These are phyloP conservation scores for Coprinellus micaceus DNA, from an alignment of 768 basidiomycete species.

Conservation along the genomic window DNA sequence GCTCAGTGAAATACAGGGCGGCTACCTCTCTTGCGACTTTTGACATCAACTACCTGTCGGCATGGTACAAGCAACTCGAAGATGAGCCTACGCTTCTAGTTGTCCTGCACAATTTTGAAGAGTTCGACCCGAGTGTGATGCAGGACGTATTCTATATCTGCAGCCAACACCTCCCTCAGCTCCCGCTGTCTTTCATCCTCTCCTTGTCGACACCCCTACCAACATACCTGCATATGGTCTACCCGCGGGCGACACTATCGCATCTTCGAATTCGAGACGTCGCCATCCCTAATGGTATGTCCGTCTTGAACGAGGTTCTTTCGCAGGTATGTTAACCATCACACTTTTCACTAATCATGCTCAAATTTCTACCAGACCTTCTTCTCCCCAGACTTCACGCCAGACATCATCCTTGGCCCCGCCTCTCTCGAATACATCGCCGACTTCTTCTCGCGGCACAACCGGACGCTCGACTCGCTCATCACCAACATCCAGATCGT, in stretches of 20 bases:
- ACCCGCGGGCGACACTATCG: slow-evolving; percentile 56
- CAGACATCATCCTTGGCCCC: slow-evolving; percentile 61
- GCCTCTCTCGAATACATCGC: slow-evolving; percentile 48
- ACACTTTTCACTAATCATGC: background rate
- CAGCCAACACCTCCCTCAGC: slow-evolving; percentile 49
- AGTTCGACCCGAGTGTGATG: slow-evolving; percentile 57
- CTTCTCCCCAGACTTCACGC: slow-evolving; percentile 60
- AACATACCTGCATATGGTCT: slow-evolving; percentile 56
- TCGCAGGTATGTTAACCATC: slow-evolving; percentile 39
- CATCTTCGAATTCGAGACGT: slow-evolving; percentile 53
- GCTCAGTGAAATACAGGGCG: slow-evolving; percentile 43
- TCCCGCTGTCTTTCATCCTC: slow-evolving; percentile 66
- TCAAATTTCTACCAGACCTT: slow-evolving; percentile 32
- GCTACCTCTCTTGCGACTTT: slow-evolving; percentile 52
- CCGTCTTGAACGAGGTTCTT: slow-evolving; percentile 52
- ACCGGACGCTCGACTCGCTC: slow-evolving; percentile 53
- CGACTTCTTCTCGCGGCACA: slow-evolving; percentile 56
- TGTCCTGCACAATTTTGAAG: slow-evolving; percentile 72
- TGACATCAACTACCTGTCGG: slow-evolving; percentile 57
- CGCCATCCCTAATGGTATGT: slow-evolving; percentile 43
- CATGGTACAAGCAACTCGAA: slow-evolving; percentile 51
- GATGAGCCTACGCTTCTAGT: slow-evolving; percentile 44
- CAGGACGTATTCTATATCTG: slow-evolving; percentile 71
- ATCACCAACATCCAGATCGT: slow-evolving; percentile 63
- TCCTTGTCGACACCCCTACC: slow-evolving; percentile 56